Evolutionary conservation across 2,329 filamentous ascomycete genomes (phyloP), one percentile per base, ranked within the genome.

Genomic region (Phaeoacremonium minimum): DNA sequence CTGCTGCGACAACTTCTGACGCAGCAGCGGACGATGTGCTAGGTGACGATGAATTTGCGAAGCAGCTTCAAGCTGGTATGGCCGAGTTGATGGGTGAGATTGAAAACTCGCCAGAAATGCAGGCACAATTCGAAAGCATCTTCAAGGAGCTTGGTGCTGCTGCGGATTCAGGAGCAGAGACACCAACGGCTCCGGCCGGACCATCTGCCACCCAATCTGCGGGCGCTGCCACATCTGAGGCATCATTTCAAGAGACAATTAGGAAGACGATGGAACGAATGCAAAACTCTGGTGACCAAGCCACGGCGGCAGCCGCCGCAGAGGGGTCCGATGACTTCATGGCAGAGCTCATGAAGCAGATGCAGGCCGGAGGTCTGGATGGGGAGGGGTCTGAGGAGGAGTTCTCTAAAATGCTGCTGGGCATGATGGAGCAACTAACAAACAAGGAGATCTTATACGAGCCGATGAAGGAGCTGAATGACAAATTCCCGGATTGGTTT

Each of bases 391-490:
- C 68, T 41, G 88, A 96, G 38, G 89, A 93, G 50, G 89, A 95
- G 49, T 86, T 97, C 52, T 89, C 87, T 39, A 91, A 95, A 66
- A 88, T 97, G 80, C 77, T 98, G 41, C 80, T 95, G 74, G 87
- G 86, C 36, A 95, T 97, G 88, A 97, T 98, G 91, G 88, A 97
- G 65, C 90, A 98, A 61, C 74, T 98, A 45, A 97, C 93, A 4
- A 95, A 95, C 62, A 97, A 95, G 69, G 93, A 97, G 49, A 96
- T 98, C 45, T 66, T 98, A 34, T 97, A 97, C 58, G 91, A 98
- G 66, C 93, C 93, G 3, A 96, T 98, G 89, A 95, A 95, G 68
- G 93, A 98, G 64, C 69, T 98, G 32, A 69, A 95, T 58, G 84
- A 87, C 36, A 97, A 96, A 62, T 98, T 93, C 55, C 91, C 90